Percentiles rank a stretch among this genome's conserved stretches.
Conservation (phyloP, 768 basidiomycete genomes). For the Pleurotus pulmonarius region DNA sequence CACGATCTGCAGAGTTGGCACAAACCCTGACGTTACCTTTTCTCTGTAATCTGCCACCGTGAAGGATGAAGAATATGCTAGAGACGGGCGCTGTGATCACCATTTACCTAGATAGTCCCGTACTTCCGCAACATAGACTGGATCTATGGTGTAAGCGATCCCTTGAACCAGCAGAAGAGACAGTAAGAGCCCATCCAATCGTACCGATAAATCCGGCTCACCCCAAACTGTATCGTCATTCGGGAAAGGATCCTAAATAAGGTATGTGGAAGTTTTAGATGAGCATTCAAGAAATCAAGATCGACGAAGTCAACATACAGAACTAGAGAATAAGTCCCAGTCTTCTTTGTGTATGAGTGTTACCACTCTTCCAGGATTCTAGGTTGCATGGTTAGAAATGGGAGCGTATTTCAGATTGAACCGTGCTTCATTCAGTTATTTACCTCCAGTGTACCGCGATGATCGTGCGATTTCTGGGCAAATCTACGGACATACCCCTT, state of each 20-base stretch:
- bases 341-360: conserved; percentile 86
- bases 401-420: neutral
- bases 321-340: conserved; percentile 74
- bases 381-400: neutral
- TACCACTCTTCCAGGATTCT: conserved; percentile 87
- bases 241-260: conserved; percentile 57
- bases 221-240: conserved; percentile 87
- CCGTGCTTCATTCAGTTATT: conserved; percentile 3
- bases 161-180: conserved; percentile 36
- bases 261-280: neutral
- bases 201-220: conserved; percentile 18
- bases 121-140: conserved; percentile 68
- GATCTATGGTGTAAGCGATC: conserved; percentile 85
- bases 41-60: conserved; percentile 67
- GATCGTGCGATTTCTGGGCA: conserved; percentile 89
- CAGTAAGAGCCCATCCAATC: neutral
- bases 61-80: conserved; percentile 9
- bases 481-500: conserved; percentile 91
- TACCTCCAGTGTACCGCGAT: conserved; percentile 86
- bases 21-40: conserved; percentile 45
- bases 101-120: conserved; percentile 75
- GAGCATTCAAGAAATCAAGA: neutral
- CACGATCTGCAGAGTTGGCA: no score
- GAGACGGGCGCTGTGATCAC: neutral
- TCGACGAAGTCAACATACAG: conserved; percentile 35